These are phyloP conservation scores for Penicillium sp. DNA, from an alignment of 2,329 filamentous ascomycete species.

Conservation along the genomic window DNA sequence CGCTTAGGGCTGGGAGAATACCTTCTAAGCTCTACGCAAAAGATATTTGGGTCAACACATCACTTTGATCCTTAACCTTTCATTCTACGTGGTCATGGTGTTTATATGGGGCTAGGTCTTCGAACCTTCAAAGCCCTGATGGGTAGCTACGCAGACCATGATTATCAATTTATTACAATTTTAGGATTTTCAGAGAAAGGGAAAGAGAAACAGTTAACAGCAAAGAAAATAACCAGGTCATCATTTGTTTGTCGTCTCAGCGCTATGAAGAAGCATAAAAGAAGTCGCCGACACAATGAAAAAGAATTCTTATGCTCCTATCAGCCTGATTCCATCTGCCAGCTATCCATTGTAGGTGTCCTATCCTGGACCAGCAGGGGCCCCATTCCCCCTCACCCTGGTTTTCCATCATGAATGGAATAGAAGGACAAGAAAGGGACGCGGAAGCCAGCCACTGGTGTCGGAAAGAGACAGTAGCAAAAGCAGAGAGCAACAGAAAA, in stretches of 20 bases:
- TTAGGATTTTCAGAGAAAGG: background rate
- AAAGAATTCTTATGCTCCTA: constrained; percentile 12
- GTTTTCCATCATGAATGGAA: background rate
- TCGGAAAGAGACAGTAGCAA: background rate
- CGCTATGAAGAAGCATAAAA: constrained; percentile 29
- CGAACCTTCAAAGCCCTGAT: background rate
- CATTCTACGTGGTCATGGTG: background rate
- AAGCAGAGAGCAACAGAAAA: constrained; percentile 4
- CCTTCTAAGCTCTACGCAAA: background rate
- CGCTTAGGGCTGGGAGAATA: background rate
- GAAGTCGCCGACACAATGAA: constrained; percentile 19
- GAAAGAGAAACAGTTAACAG: background rate
- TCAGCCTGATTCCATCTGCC: constrained; percentile 9
- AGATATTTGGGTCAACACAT: background rate
- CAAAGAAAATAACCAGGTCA: constrained; percentile 20
- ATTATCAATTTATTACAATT: background rate
- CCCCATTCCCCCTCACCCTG: background rate
- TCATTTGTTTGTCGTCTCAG: constrained; percentile 30
- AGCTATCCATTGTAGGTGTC: background rate
- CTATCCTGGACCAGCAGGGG: background rate
- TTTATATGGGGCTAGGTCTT: too few species aligned
- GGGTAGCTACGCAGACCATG: background rate
- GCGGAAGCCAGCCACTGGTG: background rate
- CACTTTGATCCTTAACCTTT: background rate
- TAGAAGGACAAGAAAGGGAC: background rate